phyloP scores from a whole-genome alignment of 2,329 filamentous ascomycete species.

The Penicillium nordicum region DNA sequence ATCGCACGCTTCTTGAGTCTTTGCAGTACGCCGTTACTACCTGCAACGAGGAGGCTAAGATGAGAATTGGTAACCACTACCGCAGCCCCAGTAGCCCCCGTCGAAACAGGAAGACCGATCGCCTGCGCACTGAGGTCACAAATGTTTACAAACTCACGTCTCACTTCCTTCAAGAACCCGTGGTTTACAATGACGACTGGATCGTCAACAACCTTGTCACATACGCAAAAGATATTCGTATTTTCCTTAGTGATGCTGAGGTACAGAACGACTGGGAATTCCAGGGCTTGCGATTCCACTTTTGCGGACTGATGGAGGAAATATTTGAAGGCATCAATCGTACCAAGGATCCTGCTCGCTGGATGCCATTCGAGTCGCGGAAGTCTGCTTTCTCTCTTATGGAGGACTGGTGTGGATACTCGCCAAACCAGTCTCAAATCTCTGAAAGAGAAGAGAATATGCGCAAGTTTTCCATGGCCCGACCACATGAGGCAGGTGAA shows the following conservation, averaged over 20 bases:
- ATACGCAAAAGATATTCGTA: constrained; percentile 86
- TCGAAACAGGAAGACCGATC: constrained; percentile 77
- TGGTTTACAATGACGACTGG: constrained; percentile 83
- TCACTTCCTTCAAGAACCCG: constrained; percentile 74
- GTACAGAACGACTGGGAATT: constrained; percentile 95
- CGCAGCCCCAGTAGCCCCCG: constrained; percentile 78
- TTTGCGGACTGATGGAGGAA: constrained; percentile 89
- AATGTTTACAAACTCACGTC: constrained; percentile 94
- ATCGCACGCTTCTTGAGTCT: constrained; percentile 83
- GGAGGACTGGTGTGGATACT: constrained; percentile 99
- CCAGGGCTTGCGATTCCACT: constrained; percentile 85
- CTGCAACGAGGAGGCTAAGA: constrained; percentile 84
- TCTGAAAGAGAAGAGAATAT: constrained; percentile 80
- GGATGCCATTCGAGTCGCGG: constrained; percentile 96
- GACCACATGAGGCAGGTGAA: constrained; percentile 69
- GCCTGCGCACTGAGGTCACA: constrained; percentile 88
- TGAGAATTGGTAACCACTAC: constrained; percentile 71
- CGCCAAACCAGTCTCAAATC: constrained; percentile 81
- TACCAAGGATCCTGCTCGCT: constrained; percentile 78
- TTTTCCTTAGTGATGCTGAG: constrained; percentile 91
- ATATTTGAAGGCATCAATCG: constrained; percentile 88
- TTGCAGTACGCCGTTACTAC: constrained; percentile 80
- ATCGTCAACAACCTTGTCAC: constrained; percentile 82
- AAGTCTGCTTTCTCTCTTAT: constrained; percentile 95
- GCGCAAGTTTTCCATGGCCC: constrained; percentile 77